These are phyloP conservation scores for Terana coerulea DNA, from an alignment of 768 basidiomycete species.

Conservation along the genomic window DNA sequence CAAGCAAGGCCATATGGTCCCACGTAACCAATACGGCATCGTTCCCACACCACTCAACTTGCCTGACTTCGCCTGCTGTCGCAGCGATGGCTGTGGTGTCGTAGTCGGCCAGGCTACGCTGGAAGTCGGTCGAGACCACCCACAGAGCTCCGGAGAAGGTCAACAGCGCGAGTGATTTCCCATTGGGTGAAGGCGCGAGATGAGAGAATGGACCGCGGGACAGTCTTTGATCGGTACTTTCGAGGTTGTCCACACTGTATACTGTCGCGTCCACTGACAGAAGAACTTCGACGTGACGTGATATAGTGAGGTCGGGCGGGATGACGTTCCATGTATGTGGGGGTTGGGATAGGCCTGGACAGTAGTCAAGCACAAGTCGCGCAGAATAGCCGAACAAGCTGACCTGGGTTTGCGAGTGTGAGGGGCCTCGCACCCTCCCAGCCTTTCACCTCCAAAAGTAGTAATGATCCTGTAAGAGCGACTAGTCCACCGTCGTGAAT, in stretches of 20 bases:
- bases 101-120: conserved; percentile 84
- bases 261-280: conserved; percentile 80
- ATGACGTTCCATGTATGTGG: conserved; percentile 87
- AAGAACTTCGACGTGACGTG: conserved; percentile 86
- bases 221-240: conserved; percentile 83
- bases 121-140: conserved; percentile 96
- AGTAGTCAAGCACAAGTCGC: background rate
- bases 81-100: conserved; percentile 56
- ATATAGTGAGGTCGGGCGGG: conserved; percentile 85
- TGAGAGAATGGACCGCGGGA: conserved; percentile 86
- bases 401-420: conserved; percentile 71
- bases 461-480: conserved; percentile 71
- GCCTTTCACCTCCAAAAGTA: conserved; percentile 81
- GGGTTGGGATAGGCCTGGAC: conserved; percentile 68
- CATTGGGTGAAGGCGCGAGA: conserved; percentile 89
- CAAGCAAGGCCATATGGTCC: conserved; percentile 71
- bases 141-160: conserved; percentile 71
- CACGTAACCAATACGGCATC: conserved; percentile 90
- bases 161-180: conserved; percentile 84
- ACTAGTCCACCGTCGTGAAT: conserved; percentile 88
- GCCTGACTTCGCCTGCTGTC: conserved; percentile 55
- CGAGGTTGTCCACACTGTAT: conserved; percentile 82
- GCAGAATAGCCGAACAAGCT: conserved; percentile 5
- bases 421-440: conserved; percentile 81
- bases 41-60: conserved; percentile 94